Evolutionary conservation across 768 basidiomycete genomes (phyloP), one percentile per base, ranked within the genome.

Genomic region (Agrocybe pediades): DNA sequence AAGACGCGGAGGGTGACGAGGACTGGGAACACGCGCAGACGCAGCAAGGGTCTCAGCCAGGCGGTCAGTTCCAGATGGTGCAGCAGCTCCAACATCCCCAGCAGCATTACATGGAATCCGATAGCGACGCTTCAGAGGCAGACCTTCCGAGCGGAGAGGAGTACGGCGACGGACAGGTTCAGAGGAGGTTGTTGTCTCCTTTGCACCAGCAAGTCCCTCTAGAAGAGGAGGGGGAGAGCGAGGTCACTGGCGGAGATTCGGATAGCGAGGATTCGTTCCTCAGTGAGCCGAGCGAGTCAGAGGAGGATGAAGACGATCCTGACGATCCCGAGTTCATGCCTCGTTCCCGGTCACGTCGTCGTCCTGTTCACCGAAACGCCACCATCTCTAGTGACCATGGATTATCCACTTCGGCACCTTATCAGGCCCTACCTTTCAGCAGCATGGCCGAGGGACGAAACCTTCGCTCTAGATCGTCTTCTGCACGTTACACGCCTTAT

Each of bases 261-360:
- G 55, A 56, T 20, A 45, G 27, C 53, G 43, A 57, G 33, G 51
- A 42, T 17, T 54, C 46, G 27, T 53, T 46, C 54, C 56, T 58
- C 11, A 53, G 45, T 29, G 56, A 61, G 33, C 47, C 53, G 24
- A 62, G 58, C 41, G 58, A 61, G 24, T 66, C 66, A 9, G 70
- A 64, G 26, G 65, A 65, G 8, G 63, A 61, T 15, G 63, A 66
- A 40, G 67, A 62, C 51, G 66, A 71, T 27, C 62, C 66, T 24
- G 63, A 67, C 53, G 70, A 65, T 41, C 64, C 66, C 52, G 69
- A 72, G 60, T 72, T 69, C 50, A 64, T 71, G 17, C 65, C 66
- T 23, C 58, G 65, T 7, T 50, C 65, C 3, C 58, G 57, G 33
- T 36, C 33, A n/a, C 54, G 56, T 51, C 55, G 50, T 36, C 41